phyloP scores from a whole-genome alignment of 2,329 filamentous ascomycete genomes.

The Pseudogymnoascus destructans region DNA sequence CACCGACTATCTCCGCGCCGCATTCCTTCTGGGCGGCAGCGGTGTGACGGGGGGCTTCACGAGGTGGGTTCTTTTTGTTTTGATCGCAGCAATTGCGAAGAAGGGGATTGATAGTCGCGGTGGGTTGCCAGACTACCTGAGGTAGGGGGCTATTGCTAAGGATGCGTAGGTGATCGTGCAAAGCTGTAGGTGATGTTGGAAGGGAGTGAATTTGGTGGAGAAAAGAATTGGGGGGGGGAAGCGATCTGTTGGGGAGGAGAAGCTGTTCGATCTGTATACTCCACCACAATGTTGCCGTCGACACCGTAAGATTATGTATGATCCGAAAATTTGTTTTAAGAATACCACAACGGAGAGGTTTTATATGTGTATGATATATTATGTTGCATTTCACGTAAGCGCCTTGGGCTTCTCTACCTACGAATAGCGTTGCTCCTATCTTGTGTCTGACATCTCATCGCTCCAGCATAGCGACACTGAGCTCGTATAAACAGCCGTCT shows the following conservation, averaged over 20 bases:
- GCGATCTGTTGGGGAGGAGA: not conserved
- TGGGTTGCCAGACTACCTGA: conserved; percentile 9
- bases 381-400: not conserved
- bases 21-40: conserved; percentile 39
- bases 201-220: not conserved
- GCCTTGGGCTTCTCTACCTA: not conserved
- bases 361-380: not conserved
- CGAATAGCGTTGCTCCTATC: not conserved
- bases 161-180: not conserved
- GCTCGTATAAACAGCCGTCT: not conserved
- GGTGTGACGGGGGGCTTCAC: conserved; percentile 37
- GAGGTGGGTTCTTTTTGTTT: conserved; percentile 37
- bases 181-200: not conserved
- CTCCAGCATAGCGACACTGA: not conserved
- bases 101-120: conserved; percentile 10
- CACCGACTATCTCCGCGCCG: conserved; percentile 40
- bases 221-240: not conserved
- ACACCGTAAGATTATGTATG: conserved; percentile 3
- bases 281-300: not conserved
- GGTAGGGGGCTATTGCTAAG: conserved; percentile 5
- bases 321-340: not conserved
- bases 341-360: not conserved
- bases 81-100: conserved; percentile 20
- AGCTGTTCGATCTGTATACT: conserved; percentile 4
- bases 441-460: not conserved